These are phyloP conservation scores for Aspergillus sp. DNA, from an alignment of 2,329 filamentous ascomycete species.

Conservation along the genomic window DNA sequence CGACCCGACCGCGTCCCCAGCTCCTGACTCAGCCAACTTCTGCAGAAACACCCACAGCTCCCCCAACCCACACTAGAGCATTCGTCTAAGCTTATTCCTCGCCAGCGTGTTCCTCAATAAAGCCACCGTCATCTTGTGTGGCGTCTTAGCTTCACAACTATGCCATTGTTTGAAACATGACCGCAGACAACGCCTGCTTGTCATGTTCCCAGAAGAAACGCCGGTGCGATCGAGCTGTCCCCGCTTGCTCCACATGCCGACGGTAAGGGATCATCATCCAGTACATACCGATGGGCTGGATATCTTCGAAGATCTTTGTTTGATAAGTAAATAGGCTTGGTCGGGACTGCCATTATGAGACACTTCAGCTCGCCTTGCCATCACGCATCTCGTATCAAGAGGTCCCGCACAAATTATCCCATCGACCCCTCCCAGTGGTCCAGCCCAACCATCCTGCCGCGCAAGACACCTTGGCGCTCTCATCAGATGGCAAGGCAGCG, in stretches of 20 bases:
- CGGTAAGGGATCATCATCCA: neutral
- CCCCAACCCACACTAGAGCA: neutral
- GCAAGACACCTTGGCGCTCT: neutral
- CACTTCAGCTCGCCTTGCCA: neutral
- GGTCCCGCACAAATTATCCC: neutral
- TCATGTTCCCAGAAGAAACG: constrained; percentile 16
- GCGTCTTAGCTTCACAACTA: neutral
- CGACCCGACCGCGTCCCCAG: neutral
- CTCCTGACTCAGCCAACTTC: neutral
- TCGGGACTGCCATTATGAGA: neutral
- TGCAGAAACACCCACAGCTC: neutral
- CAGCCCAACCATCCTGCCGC: neutral
- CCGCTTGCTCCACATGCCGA: constrained; percentile 11
- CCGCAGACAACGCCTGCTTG: constrained; percentile 12
- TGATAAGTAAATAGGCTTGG: neutral
- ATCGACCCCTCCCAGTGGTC: neutral
- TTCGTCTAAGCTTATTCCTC: neutral
- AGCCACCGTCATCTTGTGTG: neutral
- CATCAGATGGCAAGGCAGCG: neutral
- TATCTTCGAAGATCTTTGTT: neutral
- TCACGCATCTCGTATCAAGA: neutral
- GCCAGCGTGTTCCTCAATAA: neutral
- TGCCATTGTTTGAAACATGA: neutral
- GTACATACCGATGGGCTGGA: neutral
- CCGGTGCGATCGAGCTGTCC: constrained; percentile 12